These are phyloP conservation scores for Torulaspora quercuum DNA, from an alignment of 805 yeast genomes.

Conservation along the genomic window DNA sequence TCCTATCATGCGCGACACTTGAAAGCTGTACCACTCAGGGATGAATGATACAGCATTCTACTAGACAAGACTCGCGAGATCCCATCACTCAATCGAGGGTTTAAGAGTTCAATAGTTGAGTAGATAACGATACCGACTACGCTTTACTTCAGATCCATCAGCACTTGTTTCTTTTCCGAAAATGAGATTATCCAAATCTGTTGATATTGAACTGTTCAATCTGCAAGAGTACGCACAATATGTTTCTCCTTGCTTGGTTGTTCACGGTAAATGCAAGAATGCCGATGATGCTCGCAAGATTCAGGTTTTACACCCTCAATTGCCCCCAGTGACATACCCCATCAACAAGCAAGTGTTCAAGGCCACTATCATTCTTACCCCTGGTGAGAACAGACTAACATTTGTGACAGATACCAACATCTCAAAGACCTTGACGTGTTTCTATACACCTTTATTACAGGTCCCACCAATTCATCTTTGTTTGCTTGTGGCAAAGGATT, in stretches of 20 bases:
- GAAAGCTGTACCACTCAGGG: too few relatives aligned
- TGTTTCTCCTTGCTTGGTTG: conserved; percentile 47
- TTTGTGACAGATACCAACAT: conserved; percentile 48
- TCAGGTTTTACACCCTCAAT: conserved; percentile 40
- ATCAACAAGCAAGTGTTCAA: conserved; percentile 70
- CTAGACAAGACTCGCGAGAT: too few relatives aligned
- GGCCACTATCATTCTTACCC: conserved; percentile 64
- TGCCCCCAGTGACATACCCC: conserved; percentile 69
- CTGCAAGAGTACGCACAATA: conserved; percentile 36
- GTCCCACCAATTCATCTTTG: conserved; percentile 82
- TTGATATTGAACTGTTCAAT: conserved; percentile 35
- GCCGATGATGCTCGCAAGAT: conserved; percentile 38
- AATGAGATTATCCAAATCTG: conserved; percentile 8
- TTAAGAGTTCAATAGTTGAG: too few relatives aligned
- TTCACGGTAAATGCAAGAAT: conserved; percentile 44
- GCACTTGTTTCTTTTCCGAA: too few relatives aligned
- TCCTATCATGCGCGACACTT: too few relatives aligned
- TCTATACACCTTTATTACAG: conserved; percentile 53
- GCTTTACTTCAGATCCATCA: too few relatives aligned
- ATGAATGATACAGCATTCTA: too few relatives aligned
- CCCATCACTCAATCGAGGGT: too few relatives aligned
- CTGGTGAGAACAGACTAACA: conserved; percentile 59
- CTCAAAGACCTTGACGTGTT: conserved; percentile 35
- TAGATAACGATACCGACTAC: too few relatives aligned
- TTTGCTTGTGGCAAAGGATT: conserved; percentile 70